phyloP scores from a whole-genome alignment of 2,329 filamentous ascomycete genomes.

The Aquanectria penicillioides region DNA sequence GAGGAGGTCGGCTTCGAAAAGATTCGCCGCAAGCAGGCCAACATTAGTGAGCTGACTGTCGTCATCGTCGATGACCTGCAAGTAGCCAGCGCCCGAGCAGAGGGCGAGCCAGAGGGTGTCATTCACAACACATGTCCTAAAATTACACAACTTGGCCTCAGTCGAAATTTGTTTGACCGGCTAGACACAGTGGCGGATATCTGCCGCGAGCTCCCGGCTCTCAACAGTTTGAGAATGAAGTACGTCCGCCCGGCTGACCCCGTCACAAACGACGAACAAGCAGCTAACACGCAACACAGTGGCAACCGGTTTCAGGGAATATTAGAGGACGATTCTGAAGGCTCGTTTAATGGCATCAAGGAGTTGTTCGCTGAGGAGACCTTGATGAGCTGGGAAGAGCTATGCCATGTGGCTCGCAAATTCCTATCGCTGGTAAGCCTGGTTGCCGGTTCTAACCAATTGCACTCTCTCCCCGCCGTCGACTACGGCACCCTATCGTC shows the following conservation, averaged over 20 bases:
- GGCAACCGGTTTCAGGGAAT: slow-evolving; percentile 75
- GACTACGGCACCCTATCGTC: slow-evolving; percentile 53
- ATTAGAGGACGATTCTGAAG: slow-evolving; percentile 46
- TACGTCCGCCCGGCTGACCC: slow-evolving; percentile 57
- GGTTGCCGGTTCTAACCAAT: slow-evolving; percentile 66
- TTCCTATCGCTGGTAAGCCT: slow-evolving; percentile 65
- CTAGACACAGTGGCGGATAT: slow-evolving; percentile 76
- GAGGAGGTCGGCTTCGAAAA: slow-evolving; percentile 97
- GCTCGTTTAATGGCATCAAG: slow-evolving; percentile 60
- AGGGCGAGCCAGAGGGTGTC: slow-evolving; percentile 42
- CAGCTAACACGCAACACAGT: slow-evolving; percentile 54
- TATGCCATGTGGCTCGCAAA: slow-evolving; percentile 61
- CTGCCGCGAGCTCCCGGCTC: slow-evolving; percentile 72
- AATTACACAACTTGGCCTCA: slow-evolving; percentile 84
- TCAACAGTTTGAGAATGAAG: slow-evolving; percentile 78
- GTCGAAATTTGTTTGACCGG: slow-evolving; percentile 80
- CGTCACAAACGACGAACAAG: neutral
- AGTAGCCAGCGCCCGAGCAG: slow-evolving; percentile 57
- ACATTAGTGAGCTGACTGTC: slow-evolving; percentile 80
- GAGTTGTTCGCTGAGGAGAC: slow-evolving; percentile 75
- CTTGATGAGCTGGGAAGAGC: slow-evolving; percentile 72
- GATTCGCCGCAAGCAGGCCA: slow-evolving; percentile 81
- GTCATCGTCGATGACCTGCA: slow-evolving; percentile 83
- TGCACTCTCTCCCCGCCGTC: slow-evolving; percentile 60
- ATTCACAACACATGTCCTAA: slow-evolving; percentile 68